Evolutionary conservation across 805 yeast species (phyloP).

Genomic region (Danielozyma ontarioensis): DNA sequence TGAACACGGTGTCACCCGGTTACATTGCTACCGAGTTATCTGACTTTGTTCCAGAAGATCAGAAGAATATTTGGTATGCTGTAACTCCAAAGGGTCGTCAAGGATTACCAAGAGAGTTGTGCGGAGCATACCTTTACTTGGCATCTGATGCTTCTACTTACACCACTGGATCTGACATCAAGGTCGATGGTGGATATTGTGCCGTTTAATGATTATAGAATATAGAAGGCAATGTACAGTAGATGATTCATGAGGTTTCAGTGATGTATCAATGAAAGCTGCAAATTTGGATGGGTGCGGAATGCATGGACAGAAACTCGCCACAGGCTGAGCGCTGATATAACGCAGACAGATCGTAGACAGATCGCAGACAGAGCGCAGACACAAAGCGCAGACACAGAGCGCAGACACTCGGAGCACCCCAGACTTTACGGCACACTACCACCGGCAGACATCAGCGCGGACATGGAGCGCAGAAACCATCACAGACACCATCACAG

Average conservation of each 20-base stretch:
- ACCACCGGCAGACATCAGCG: too few relatives aligned
- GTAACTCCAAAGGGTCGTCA: conserved; percentile 67
- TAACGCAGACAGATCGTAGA: too few relatives aligned
- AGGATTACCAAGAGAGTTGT: conserved; percentile 66
- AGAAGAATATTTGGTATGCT: not conserved
- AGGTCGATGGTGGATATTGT: conserved; percentile 76
- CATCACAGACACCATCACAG: too few relatives aligned
- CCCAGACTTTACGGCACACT: too few relatives aligned
- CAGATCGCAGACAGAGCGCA: too few relatives aligned
- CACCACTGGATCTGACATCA: conserved; percentile 73
- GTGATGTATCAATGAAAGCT: too few relatives aligned
- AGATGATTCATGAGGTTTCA: not conserved
- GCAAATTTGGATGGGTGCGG: too few relatives aligned
- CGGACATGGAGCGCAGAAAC: too few relatives aligned
- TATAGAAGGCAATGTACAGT: not conserved
- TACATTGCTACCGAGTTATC: conserved; percentile 67
- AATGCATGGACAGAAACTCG: too few relatives aligned
- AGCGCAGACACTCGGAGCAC: too few relatives aligned
- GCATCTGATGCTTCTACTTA: conserved; percentile 79
- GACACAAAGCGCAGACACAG: too few relatives aligned
- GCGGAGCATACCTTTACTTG: conserved; percentile 74
- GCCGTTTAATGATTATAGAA: conserved; percentile 27
- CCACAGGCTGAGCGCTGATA: too few relatives aligned
- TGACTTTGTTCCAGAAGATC: not conserved
- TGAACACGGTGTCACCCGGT: conserved; percentile 81